Base-by-base conservation (phyloP, 257 asterid species). In the Scutellaria baicalensis region DNA sequence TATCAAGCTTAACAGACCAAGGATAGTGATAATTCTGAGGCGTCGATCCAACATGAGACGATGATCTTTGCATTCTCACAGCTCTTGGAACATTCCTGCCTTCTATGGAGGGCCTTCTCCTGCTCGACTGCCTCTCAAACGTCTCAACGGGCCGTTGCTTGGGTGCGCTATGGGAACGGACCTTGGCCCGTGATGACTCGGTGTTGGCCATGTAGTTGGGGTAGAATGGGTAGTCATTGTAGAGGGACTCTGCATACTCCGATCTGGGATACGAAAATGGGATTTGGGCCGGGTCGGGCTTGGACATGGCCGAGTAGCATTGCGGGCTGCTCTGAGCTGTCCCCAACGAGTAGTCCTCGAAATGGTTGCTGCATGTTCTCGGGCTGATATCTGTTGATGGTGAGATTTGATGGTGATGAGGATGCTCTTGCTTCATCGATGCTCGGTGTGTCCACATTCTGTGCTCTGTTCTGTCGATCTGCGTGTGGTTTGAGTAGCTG, bases 131-230 rank as follows among this genome's bases (percentile, higher is more conserved):
- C 70, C 96, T 82, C 79, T 91, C 97, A 0, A 82, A 68, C 10
- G 90, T 43, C 77, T 94, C 99, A 8, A 35, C 70, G 0, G 97
- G 97, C 59, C 99, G 78, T 52, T 88, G 93, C 75, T 91, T 93
- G n/a, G 99, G 99, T n/a, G 96, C 97, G 42, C 99, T 93, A 8
- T 93, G 99, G 17, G 99, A 93, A 38, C 99, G 83, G 5, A 80
- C 95, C 70, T 93, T 93, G 27, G 97, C 97, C 75, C 89, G 71
- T 0, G 99, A 93, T 6, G 99, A 93, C 79, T 93, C 82, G 0
- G 99, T 93, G 73, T 89, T 89, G 6, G 99, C 92, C 97, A 93
- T 93, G 78, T 93, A 93, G 69, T 75, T 86, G 1, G 99, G 99
- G 75, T 87, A 84, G 70, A 88, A 90, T 0, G 84, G 83, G 21